Evolutionary conservation across 495 filamentous ascomycete species (phyloP), one percentile per base, ranked within the genome.

Genomic region (Penicillium macrosclerotiorum): DNA sequence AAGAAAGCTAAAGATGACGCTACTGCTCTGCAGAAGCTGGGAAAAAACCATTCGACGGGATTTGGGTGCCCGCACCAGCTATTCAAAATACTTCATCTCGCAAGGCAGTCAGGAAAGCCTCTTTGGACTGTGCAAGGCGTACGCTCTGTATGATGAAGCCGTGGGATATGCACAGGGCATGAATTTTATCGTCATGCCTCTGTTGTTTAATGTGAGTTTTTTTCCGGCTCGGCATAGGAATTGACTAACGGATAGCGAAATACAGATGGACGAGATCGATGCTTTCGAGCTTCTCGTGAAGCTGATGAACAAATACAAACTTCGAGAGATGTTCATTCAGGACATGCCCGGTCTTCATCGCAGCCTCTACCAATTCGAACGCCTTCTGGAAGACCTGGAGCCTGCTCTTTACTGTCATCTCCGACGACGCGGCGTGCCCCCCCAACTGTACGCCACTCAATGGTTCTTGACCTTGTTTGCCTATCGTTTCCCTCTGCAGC

Each of bases 381-480:
- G 93, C 27, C 74, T 97, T 4, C 77, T 99, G 12, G 93, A 99
- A 68, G 93, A 99, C 57, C 69, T 92, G 30, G 92, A 97, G 55
- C 93, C 93, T 1, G 89, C 89, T 20, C 77, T 97, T 2, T 96
- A 93, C 67, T 97, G 93, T 63, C 93, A 99, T 69, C 81, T 99
- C 31, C 84, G 86, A 49, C 84, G 93, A 41, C 84, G 88, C 32
- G 84, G 86, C 18, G 93, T 97, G 27, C 84, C 84, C 31, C 89
- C 94, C 1, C 86, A 95, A 54, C 74, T 99, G 7, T 99, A 99
- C 61, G 93, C 93, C 32, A 97, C 93, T 0, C 93, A 97, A 63
- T 99, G 93, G 93, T 97, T 97, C 66, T 81, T 99, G 32, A 99
- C 93, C 5, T 78, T 99, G n/a, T 99, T 99, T 59, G 91, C 93